These are phyloP conservation scores for Furcasterigmium furcatum DNA, from an alignment of 2,329 filamentous ascomycete genomes.

Conservation along the genomic window DNA sequence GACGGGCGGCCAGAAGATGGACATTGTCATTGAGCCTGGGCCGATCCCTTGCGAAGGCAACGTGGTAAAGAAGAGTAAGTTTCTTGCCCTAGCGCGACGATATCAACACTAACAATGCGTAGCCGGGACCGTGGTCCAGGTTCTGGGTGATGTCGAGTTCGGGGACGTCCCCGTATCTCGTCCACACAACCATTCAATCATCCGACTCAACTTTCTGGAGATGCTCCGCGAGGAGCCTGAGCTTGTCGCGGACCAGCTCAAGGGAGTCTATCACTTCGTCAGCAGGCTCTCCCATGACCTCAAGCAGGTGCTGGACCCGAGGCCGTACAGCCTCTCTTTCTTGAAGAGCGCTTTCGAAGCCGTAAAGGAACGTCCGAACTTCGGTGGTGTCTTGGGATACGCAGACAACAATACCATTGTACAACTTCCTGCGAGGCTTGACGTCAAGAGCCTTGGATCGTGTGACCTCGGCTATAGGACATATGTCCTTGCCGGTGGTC, in stretches of 20 bases:
- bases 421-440: conserved; percentile 14
- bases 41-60: neutral
- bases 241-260: conserved; percentile 24
- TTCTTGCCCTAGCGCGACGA: neutral
- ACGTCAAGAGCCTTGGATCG: conserved; percentile 20
- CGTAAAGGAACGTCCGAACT: conserved; percentile 13
- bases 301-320: neutral
- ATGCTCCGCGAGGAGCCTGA: conserved; percentile 26
- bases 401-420: conserved; percentile 12
- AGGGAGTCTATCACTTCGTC: conserved; percentile 10
- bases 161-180: too few relatives aligned
- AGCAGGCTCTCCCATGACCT: neutral
- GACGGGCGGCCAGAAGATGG: conserved; percentile 16
- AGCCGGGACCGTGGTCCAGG: conserved; percentile 1
- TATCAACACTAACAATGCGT: neutral
- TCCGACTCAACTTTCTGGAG: conserved; percentile 28
- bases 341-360: conserved; percentile 21
- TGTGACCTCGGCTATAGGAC: conserved; percentile 35
- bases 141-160: neutral
- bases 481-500: conserved; percentile 54
- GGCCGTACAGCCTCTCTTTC: conserved; percentile 14
- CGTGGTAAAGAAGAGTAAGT: conserved; percentile 1
- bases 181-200: conserved; percentile 14
- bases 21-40: conserved; percentile 27
- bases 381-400: conserved; percentile 6